A percentile compares a stretch with the other conserved stretches of the same genome.
phyloP scores from a whole-genome alignment of 495 filamentous ascomycete species.

The Jackrogersella multiformis region DNA sequence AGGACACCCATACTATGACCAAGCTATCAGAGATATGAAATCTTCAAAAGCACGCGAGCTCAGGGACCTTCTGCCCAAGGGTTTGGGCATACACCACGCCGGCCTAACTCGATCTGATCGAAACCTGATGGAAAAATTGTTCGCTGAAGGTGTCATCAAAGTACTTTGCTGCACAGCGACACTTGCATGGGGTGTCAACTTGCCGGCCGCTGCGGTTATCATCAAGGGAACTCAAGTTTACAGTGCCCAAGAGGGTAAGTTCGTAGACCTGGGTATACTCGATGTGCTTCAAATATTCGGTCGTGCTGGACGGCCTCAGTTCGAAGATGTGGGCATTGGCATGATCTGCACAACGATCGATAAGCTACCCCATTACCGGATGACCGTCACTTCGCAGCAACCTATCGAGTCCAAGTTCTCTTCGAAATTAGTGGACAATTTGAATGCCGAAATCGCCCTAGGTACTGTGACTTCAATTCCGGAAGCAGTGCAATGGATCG shows the following conservation, averaged over 20 bases:
- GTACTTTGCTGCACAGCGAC: constrained; percentile 99
- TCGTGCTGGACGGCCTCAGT: constrained; percentile 96
- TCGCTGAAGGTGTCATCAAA: constrained; percentile 86
- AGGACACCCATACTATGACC: constrained; percentile 72
- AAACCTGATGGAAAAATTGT: constrained; percentile 91
- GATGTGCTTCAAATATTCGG: constrained; percentile 99
- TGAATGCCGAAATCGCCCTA: constrained; percentile 94
- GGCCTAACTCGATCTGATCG: constrained; percentile 93
- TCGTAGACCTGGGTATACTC: constrained; percentile 94
- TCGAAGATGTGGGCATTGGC: constrained; percentile 93
- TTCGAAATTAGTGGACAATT: constrained; percentile 88
- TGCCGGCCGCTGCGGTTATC: constrained; percentile 94
- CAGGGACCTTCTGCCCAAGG: constrained; percentile 86
- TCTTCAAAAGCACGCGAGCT: constrained; percentile 84
- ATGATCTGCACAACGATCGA: constrained; percentile 97
- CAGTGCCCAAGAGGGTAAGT: constrained; percentile 94
- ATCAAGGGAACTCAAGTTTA: constrained; percentile 99
- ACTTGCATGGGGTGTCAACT: constrained; percentile 97
- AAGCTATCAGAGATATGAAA: constrained; percentile 81
- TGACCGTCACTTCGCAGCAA: constrained; percentile 91
- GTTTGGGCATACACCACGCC: constrained; percentile 94
- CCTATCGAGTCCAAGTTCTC: constrained; percentile 97
- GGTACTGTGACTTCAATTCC: constrained; percentile 95
- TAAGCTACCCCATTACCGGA: constrained; percentile 89
- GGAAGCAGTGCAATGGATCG: constrained; percentile 95